These are phyloP conservation scores for Malus sylvestris DNA, from an alignment of 306 rosid species.

Conservation along the genomic window DNA sequence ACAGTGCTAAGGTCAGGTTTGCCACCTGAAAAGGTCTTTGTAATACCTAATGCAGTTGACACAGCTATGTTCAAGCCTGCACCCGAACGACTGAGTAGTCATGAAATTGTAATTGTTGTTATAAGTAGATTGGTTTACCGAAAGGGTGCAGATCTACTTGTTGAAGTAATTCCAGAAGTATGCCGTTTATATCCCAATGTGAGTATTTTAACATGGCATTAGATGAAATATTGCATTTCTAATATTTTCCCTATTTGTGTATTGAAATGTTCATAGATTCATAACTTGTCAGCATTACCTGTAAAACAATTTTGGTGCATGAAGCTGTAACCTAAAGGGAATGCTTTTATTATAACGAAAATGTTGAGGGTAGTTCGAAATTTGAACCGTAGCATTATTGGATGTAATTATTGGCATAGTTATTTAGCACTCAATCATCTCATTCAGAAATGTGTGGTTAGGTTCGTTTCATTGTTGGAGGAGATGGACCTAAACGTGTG, in stretches of 20 bases:
- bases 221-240: not conserved
- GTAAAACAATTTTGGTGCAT: not conserved
- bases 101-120: constrained; percentile 70
- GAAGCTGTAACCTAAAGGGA: not conserved
- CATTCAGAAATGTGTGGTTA: constrained; percentile 28
- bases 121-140: constrained; percentile 86
- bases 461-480: constrained; percentile 89
- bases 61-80: constrained; percentile 96
- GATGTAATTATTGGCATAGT: constrained; percentile 2
- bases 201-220: constrained; percentile 25
- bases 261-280: not conserved
- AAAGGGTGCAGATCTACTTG: constrained; percentile 89
- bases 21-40: constrained; percentile 84
- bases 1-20: constrained; percentile 82
- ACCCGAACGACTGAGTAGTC: constrained; percentile 35
- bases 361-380: not conserved
- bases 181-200: constrained; percentile 65
- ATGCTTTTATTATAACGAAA: not conserved
- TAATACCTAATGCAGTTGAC: constrained; percentile 90
- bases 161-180: constrained; percentile 94
- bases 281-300: not conserved
- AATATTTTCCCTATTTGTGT: not conserved
- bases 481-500: constrained; percentile 93
- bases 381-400: not conserved
- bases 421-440: constrained; percentile 8